Percentiles rank a stretch among this genome's conserved stretches.
These are phyloP conservation scores for Calonectria honghensis DNA, from an alignment of 2,329 filamentous ascomycete species.

Conservation along the genomic window DNA sequence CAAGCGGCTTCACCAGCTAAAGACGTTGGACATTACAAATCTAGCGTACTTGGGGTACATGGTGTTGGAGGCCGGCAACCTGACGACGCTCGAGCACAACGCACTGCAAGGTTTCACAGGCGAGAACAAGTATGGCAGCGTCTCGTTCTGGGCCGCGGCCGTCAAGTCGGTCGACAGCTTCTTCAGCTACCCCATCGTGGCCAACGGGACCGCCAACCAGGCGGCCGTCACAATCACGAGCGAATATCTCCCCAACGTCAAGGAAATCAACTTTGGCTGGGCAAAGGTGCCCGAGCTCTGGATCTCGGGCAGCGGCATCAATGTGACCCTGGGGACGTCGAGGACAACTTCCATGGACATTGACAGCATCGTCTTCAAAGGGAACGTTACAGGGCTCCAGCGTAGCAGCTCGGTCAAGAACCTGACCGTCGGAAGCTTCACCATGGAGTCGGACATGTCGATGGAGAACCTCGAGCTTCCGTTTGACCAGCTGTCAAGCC, in stretches of 20 bases:
- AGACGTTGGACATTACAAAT: slow-evolving; percentile 42
- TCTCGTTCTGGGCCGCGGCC: slow-evolving; percentile 29
- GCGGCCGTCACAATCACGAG: slow-evolving; percentile 25
- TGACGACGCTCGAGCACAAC: slow-evolving; percentile 38
- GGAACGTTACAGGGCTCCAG: slow-evolving; percentile 31
- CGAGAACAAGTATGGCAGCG: slow-evolving; percentile 13
- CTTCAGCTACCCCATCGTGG: slow-evolving; percentile 43
- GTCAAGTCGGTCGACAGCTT: slow-evolving; percentile 45
- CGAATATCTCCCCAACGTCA: slow-evolving; percentile 38
- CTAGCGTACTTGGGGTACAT: slow-evolving; percentile 38
- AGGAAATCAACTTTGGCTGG: slow-evolving; percentile 42
- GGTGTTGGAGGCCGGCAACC: slow-evolving; percentile 37
- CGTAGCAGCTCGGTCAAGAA: slow-evolving; percentile 36
- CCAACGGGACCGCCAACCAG: slow-evolving; percentile 25
- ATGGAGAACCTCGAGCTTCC: slow-evolving; percentile 36
- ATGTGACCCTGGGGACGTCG: slow-evolving; percentile 37
- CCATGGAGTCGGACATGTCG: neutral
- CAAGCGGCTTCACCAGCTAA: slow-evolving; percentile 38
- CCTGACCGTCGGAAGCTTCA: slow-evolving; percentile 26
- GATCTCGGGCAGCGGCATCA: slow-evolving; percentile 27
- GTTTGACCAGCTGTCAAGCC: slow-evolving; percentile 31
- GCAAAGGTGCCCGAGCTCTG: slow-evolving; percentile 29
- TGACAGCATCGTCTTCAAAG: slow-evolving; percentile 26
- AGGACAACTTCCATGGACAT: slow-evolving; percentile 36
- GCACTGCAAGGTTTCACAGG: slow-evolving; percentile 42